A percentile compares a stretch with the other conserved stretches of the same genome.
Conservation (phyloP, 768 basidiomycete species). For the Filobasidium wieringae region DNA sequence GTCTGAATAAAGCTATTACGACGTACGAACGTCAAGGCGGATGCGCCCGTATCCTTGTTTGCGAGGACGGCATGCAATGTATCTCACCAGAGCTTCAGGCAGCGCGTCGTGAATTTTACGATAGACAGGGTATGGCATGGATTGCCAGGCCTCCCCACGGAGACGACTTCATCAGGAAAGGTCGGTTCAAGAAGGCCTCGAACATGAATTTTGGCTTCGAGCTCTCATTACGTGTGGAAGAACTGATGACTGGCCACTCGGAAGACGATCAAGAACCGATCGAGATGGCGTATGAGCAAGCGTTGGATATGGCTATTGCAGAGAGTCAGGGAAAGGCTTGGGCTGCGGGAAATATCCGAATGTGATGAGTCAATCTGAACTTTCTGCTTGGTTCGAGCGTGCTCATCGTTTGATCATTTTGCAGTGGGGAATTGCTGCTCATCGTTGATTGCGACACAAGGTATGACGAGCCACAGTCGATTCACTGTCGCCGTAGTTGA, state of each 20-base stretch:
- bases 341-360: constrained; percentile 57
- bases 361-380: constrained; percentile 31
- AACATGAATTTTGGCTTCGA: constrained; percentile 80
- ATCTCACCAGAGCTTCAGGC: constrained; percentile 53
- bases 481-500: constrained; percentile 48
- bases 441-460: constrained; percentile 75
- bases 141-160: constrained; percentile 68
- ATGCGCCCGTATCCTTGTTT: constrained; percentile 63
- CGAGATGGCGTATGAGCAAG: constrained; percentile 62
- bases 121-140: constrained; percentile 61
- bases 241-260: constrained; percentile 41
- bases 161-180: constrained; percentile 66
- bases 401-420: constrained; percentile 35
- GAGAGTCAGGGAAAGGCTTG: constrained; percentile 55
- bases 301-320: constrained; percentile 61
- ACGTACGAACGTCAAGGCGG: constrained; percentile 83
- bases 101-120: constrained; percentile 61
- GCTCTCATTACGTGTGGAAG: constrained; percentile 54
- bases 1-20: constrained; percentile 73
- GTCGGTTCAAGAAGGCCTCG: constrained; percentile 84
- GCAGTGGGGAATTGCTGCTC: constrained; percentile 57
- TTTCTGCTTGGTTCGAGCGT: constrained; percentile 41
- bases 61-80: constrained; percentile 72
- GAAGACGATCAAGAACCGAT: constrained; percentile 51
- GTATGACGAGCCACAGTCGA: too few relatives aligned